These are phyloP conservation scores for Leishmania gerbilli DNA, from an alignment of 208 protist species.

Conservation along the genomic window DNA sequence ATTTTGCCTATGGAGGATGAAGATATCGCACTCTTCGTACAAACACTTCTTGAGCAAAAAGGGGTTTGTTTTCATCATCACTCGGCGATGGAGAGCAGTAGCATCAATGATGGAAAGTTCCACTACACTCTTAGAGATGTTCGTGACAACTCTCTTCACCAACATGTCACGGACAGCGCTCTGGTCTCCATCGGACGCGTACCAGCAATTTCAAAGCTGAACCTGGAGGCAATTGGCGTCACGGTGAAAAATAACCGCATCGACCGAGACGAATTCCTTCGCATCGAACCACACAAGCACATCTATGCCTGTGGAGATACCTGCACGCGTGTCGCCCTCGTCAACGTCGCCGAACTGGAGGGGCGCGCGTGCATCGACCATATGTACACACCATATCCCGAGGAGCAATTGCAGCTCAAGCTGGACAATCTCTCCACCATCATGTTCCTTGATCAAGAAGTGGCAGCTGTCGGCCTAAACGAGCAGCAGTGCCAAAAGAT, in stretches of 20 bases:
- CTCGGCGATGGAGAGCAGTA: conserved; percentile 67
- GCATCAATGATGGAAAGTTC: conserved; percentile 73
- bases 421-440: conserved; percentile 92
- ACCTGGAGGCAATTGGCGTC: conserved; percentile 60
- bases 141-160: conserved; percentile 35
- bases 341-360: conserved; percentile 90
- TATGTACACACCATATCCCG: conserved; percentile 76
- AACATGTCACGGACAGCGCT: conserved; percentile 75
- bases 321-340: conserved; percentile 69
- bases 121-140: conserved; percentile 79
- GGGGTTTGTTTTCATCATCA: conserved; percentile 86
- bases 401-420: conserved; percentile 62
- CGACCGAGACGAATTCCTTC: conserved; percentile 63
- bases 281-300: conserved; percentile 68
- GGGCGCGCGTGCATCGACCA: conserved; percentile 79
- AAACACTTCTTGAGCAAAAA: conserved; percentile 72
- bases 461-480: conserved; percentile 87
- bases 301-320: conserved; percentile 92
- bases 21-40: conserved; percentile 86
- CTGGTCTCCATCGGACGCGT: conserved; percentile 90
- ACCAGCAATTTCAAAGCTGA: conserved; percentile 56
- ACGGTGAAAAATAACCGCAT: conserved; percentile 49
- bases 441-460: conserved; percentile 93
- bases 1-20: conserved; percentile 92
- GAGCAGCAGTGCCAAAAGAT: conserved; percentile 79